Evolutionary conservation across 139 green algal genomes (phyloP).

Genomic region (Picochlorum sp.): DNA sequence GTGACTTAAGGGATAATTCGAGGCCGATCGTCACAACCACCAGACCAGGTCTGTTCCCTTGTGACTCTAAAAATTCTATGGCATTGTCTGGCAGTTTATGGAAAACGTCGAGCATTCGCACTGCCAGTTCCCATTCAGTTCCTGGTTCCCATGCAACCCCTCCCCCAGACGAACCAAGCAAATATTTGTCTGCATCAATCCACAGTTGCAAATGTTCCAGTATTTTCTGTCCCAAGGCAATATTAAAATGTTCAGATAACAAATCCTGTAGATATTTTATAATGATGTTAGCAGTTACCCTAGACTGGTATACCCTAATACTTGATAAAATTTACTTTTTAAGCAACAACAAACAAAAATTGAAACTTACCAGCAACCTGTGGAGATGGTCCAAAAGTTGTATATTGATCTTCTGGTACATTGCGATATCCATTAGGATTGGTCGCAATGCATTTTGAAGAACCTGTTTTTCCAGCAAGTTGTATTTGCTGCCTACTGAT

Average conservation of each 20-base stretch:
- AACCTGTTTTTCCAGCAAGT: conserved; percentile 54
- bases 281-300: conserved; percentile 2
- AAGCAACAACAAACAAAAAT: too few relatives aligned
- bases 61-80: conserved; percentile 77
- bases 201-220: conserved; percentile 86
- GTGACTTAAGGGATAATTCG: conserved; percentile 58
- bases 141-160: conserved; percentile 35
- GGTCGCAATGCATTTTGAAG: conserved; percentile 49
- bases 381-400: conserved; percentile 58
- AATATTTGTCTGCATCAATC: conserved; percentile 36
- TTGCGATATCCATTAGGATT: conserved; percentile 76
- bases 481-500: too few relatives aligned
- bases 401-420: conserved; percentile 62
- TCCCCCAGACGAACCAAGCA: background rate
- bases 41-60: conserved; percentile 47
- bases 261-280: conserved; percentile 11
- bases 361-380: too few relatives aligned
- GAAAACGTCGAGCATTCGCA: conserved; percentile 88
- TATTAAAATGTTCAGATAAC: conserved; percentile 71
- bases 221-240: conserved; percentile 88
- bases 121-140: conserved; percentile 78
- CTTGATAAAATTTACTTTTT: too few relatives aligned
- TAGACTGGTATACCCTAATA: too few relatives aligned
- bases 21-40: conserved; percentile 90
- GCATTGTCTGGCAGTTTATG: conserved; percentile 79